Base-by-base conservation (phyloP, 495 filamentous ascomycete species). In the Penicillium subrubescens region DNA sequence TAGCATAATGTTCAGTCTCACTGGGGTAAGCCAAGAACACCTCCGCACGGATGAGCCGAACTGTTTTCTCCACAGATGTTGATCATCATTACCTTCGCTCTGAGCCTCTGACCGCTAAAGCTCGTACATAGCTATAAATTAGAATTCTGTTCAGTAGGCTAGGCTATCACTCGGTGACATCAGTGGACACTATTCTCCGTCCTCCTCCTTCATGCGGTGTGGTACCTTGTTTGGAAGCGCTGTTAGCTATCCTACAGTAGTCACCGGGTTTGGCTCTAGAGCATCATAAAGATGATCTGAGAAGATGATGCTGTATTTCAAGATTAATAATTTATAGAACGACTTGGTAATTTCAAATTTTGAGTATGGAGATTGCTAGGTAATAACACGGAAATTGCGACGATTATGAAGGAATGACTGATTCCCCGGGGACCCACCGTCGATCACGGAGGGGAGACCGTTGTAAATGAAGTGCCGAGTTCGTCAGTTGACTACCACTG, bases 371-470 rank as follows among this genome's bases (percentile, higher is more conserved):
- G 17, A 5, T 17, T 12, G 15, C 37, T 41, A 10, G 37, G 14
- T 48, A 8, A 23, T 23, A 10, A 8, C 7, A 10, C 19, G 43
- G 43, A 48, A 48, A 48, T 48, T 48, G 19, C 43, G n/a, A 19
- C 19, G 21, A 48, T 19, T 48, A 48, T 48, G 43, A 48, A 23
- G 43, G 43, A 48, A 48, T 48, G 43, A 19, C 43, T 48, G 27
- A 54, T 54, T 54, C 21, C 31, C 51, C 51, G 51, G 17, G 31
- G 51, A 54, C 51, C 51, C 51, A 54, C 51, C 5, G 23, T 54
- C 25, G 31, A 41, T 41, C 37, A 14, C 37, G 37, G 15, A 17
- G 37, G 14, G 37, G 35, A 37, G 35, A 0, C 35, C 35, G 37
- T 34, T 33, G 29, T 23, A 2, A 17, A 48, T 19, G 19, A 12